phyloP scores from a whole-genome alignment of 2,329 filamentous ascomycete species.

The Aspergillus ustus region DNA sequence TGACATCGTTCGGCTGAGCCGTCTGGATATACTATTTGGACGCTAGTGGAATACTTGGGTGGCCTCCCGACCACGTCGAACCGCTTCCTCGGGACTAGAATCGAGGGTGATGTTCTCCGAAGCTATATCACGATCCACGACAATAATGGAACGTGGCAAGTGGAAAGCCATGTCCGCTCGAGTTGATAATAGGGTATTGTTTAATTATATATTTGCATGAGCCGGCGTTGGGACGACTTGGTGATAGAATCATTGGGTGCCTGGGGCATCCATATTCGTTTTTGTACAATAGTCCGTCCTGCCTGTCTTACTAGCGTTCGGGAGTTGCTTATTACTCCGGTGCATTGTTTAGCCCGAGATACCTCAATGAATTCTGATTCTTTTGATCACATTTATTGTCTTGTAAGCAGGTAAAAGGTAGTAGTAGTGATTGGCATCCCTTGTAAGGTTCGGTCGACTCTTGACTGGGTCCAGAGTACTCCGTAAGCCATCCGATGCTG shows the following conservation, averaged over 20 bases:
- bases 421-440: not conserved
- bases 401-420: not conserved
- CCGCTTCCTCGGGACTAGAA: no score
- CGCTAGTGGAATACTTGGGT: no score
- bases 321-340: not conserved
- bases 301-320: not conserved
- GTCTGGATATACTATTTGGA: not conserved
- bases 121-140: not conserved
- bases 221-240: not conserved
- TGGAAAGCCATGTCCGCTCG: not conserved
- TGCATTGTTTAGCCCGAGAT: not conserved
- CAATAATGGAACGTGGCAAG: not conserved
- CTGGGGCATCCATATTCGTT: not conserved
- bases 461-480: not conserved
- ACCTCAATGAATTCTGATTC: not conserved
- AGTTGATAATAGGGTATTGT: not conserved
- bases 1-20: slow-evolving; percentile 3
- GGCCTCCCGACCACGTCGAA: no score
- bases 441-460: not conserved
- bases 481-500: not conserved
- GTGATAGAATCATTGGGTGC: not conserved
- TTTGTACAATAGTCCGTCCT: not conserved
- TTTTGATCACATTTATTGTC: not conserved
- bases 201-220: not conserved
- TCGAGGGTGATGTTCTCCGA: no score